Base-by-base conservation (phyloP, 805 yeast species). In the Yarrowia keelungensis region DNA sequence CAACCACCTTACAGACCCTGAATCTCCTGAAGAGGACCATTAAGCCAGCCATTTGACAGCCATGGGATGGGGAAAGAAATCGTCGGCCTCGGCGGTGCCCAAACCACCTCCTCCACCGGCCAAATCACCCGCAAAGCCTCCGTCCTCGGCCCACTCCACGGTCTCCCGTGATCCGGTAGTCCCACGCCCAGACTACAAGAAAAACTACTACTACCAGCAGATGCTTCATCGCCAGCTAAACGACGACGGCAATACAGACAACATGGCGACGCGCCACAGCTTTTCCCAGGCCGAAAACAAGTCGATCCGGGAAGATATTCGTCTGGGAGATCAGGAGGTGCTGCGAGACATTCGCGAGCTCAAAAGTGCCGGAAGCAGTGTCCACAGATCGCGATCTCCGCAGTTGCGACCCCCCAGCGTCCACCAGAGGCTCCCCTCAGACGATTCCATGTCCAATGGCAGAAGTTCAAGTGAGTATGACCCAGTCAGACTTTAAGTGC, bases 41-140 rank as follows among this genome's bases (percentile, higher is more conserved):
- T 32, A 49, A 49, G 16, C 32, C 19, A 32, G 32, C 9, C 36
- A 41, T 9, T 19, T 7, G 42, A 38, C 16, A 22, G 10, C 62
- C 47, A 56, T 56, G 62, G 62, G 47, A 41, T 56, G 62, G 62
- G 62, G 62, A 26, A 56, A 56, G 47, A 56, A 56, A 26, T 41
- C 61, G 15, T 54, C 62, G 38, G 41, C 62, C 5, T 10, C 22
- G 47, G 62, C 47, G 38, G 47, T 11, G 22, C 47, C 62, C 12
- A 56, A 56, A 38, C 26, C 62, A 26, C 47, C 47, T 1, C 10
- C 62, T 9, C 38, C 38, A 3, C 46, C 46, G 7, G 22, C 47
- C 12, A 41, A 39, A 10, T 53, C 59, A 16, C 58, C 58, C 7
- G 19, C 22, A 32, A 51, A 51, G 36, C 26, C 26, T 5, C 42